A percentile compares a stretch with the other conserved stretches of the same genome.
phyloP scores from a whole-genome alignment of 768 basidiomycete genomes.

The Baorangia bicolor region DNA sequence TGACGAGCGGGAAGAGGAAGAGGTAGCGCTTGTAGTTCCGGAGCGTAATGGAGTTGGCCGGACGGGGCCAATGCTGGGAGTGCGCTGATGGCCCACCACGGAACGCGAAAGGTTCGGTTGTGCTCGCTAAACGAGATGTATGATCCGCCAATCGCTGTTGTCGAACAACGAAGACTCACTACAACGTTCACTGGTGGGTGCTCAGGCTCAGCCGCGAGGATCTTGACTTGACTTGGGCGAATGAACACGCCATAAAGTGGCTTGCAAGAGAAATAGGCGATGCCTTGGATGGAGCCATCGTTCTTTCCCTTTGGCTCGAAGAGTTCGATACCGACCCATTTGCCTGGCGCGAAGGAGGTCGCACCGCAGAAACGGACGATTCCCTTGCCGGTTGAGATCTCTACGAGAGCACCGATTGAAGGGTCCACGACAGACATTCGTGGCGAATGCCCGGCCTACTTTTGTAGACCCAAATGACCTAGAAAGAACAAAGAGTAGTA shows the following conservation, averaged over 20 bases:
- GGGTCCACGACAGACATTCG: conserved; percentile 42
- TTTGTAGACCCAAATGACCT: background rate
- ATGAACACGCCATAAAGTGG: conserved; percentile 85
- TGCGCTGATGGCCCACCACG: conserved; percentile 56
- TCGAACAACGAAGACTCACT: conserved; percentile 17
- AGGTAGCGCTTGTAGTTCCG: conserved; percentile 27
- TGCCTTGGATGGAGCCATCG: conserved; percentile 82
- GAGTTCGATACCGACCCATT: conserved; percentile 95
- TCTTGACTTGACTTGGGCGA: conserved; percentile 78
- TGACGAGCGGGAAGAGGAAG: conserved; percentile 57
- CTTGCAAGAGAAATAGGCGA: conserved; percentile 80
- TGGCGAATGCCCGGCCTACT: conserved; percentile 2
- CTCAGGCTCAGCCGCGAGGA: conserved; percentile 41
- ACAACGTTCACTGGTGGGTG: conserved; percentile 24
- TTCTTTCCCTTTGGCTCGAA: conserved; percentile 88
- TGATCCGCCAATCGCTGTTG: background rate
- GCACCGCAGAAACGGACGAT: conserved; percentile 82
- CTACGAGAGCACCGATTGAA: conserved; percentile 71
- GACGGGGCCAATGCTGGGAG: conserved; percentile 47
- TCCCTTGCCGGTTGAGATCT: conserved; percentile 78
- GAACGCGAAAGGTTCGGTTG: conserved; percentile 30
- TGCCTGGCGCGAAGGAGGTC: conserved; percentile 82
- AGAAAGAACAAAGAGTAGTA: background rate
- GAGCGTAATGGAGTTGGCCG: conserved; percentile 44
- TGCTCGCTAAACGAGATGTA: conserved; percentile 24